phyloP scores from a whole-genome alignment of 1,139 yeast genomes.

The Protomyces inouyei region DNA sequence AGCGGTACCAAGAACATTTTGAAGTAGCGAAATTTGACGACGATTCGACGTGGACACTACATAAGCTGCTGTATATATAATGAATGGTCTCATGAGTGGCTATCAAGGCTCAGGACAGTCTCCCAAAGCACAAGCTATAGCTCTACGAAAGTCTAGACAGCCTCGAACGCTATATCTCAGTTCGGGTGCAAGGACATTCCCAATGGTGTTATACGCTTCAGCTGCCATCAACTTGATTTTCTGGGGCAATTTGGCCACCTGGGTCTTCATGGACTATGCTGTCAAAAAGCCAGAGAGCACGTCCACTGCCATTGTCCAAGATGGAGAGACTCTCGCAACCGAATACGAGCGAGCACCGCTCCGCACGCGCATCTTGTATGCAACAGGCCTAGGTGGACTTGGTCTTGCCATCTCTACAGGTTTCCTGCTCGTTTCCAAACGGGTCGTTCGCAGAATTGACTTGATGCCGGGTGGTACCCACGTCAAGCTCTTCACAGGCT shows the following conservation, averaged over 20 bases:
- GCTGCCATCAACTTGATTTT: slow-evolving; percentile 16
- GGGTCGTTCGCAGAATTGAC: slow-evolving; percentile 13
- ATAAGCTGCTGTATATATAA: no score
- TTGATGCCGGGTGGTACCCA: slow-evolving; percentile 5
- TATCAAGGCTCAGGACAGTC: background rate
- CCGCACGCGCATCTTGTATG: background rate
- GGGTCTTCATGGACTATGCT: slow-evolving; percentile 13
- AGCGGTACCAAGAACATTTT: no score
- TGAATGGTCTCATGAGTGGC: background rate
- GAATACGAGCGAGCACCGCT: slow-evolving; percentile 12
- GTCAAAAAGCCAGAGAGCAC: slow-evolving; percentile 12
- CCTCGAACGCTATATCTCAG: slow-evolving; percentile 13
- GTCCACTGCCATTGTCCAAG: background rate
- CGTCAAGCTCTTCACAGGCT: slow-evolving; percentile 8
- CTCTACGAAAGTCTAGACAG: background rate
- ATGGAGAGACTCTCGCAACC: background rate
- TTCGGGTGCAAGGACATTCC: slow-evolving; percentile 16
- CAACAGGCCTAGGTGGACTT: slow-evolving; percentile 6
- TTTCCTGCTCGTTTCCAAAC: slow-evolving; percentile 11
- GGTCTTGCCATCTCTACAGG: slow-evolving; percentile 16
- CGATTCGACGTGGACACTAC: no score
- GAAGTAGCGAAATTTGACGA: no score
- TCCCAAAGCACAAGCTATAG: slow-evolving; percentile 13
- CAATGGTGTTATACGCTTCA: slow-evolving; percentile 11
- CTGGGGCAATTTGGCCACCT: slow-evolving; percentile 20